A percentile compares a stretch with the other conserved stretches of the same genome.
phyloP scores from a whole-genome alignment of 352 stramenopile genomes.

The Pythium guiyangense region DNA sequence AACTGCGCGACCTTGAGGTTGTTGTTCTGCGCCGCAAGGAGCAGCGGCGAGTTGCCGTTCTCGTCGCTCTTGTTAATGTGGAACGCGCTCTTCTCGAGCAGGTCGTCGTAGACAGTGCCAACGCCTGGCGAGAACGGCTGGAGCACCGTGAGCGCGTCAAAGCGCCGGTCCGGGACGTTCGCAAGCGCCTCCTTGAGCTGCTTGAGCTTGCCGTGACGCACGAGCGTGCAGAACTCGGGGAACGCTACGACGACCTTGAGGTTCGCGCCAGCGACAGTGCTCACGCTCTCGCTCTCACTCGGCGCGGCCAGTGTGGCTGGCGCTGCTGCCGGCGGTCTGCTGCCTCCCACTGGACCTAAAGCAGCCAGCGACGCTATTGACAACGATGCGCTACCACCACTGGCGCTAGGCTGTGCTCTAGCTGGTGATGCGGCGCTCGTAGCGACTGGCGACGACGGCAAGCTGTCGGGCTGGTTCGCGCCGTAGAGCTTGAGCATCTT shows the following conservation, averaged over 20 bases:
- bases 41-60: conserved; percentile 88
- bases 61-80: conserved; percentile 87
- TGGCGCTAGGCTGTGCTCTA: neutral
- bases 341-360: neutral
- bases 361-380: neutral
- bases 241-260: conserved; percentile 58
- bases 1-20: conserved; percentile 85
- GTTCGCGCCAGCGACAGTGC: conserved; percentile 10
- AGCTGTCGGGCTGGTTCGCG: conserved; percentile 6
- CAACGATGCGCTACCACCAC: neutral
- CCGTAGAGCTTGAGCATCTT: conserved; percentile 45
- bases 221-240: conserved; percentile 70
- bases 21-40: conserved; percentile 87
- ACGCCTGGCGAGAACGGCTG: conserved; percentile 71
- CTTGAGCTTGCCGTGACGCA: conserved; percentile 88
- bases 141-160: conserved; percentile 73
- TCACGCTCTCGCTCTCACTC: conserved; percentile 2
- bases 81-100: conserved; percentile 88
- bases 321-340: conserved; percentile 1
- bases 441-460: neutral
- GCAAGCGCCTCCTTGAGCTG: conserved; percentile 85
- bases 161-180: conserved; percentile 80
- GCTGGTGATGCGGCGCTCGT: neutral
- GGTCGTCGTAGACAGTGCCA: conserved; percentile 89
- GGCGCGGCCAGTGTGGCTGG: neutral